Evolutionary conservation across 2,329 filamentous ascomycete species (phyloP).

Genomic region (Fusarium sp.): DNA sequence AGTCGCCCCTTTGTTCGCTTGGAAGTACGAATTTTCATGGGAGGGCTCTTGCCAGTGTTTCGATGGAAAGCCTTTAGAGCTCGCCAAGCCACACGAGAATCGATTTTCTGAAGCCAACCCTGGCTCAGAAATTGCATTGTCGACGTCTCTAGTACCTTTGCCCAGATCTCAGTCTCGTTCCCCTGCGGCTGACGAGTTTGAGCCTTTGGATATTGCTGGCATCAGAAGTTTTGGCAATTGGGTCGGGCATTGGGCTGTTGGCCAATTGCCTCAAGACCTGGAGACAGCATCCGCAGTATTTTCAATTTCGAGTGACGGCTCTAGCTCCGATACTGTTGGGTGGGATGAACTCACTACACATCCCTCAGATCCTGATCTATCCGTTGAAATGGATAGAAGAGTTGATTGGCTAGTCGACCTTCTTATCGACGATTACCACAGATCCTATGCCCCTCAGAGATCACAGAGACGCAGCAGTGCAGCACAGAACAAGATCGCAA

Average conservation of each 20-base stretch:
- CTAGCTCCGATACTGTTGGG: no score
- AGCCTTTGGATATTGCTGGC: accelerated
- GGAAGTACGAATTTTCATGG: slow-evolving; percentile 16
- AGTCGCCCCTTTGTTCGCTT: accelerated
- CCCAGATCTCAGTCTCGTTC: not conserved
- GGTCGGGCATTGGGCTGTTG: not conserved
- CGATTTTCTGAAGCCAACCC: not conserved
- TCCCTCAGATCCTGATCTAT: accelerated
- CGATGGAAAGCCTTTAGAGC: not conserved
- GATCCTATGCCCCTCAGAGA: slow-evolving; percentile 1
- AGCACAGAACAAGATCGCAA: not conserved
- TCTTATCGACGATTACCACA: slow-evolving; percentile 6
- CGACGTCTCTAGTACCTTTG: accelerated
- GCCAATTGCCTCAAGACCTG: accelerated
- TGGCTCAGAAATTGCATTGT: not conserved
- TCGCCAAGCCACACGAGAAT: not conserved
- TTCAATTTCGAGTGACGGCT: not conserved
- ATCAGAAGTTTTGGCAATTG: not conserved
- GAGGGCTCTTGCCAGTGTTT: not conserved
- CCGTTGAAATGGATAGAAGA: not conserved
- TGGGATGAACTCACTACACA: not conserved
- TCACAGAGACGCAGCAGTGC: not conserved
- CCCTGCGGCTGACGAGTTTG: accelerated
- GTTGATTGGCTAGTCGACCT: not conserved
- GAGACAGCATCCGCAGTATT: not conserved